Conservation (phyloP, 345 rosid genomes). For the Cardamine occulta region DNA sequence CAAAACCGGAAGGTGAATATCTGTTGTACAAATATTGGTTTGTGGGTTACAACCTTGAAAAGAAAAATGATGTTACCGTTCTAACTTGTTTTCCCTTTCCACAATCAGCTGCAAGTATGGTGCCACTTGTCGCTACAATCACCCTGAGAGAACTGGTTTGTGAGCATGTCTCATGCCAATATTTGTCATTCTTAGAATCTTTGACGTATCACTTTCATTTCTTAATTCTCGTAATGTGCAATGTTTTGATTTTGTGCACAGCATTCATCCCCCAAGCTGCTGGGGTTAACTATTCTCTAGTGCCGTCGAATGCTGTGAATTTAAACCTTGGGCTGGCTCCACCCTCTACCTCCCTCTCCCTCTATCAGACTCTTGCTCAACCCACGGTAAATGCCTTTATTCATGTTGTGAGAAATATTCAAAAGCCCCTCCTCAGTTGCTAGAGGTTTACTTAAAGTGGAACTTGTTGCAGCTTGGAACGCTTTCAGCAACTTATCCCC, state of each 20-base stretch:
- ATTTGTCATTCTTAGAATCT: background rate
- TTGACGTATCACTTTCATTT: background rate
- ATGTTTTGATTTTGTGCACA: conserved; percentile 50
- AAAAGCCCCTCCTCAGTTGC: conserved; percentile 2
- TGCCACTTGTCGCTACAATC: conserved; percentile 89
- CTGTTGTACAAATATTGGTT: conserved; percentile 4
- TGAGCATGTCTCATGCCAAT: conserved; percentile 38
- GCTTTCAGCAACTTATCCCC: conserved; percentile 66
- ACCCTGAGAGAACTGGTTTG: conserved; percentile 85
- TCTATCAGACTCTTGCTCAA: conserved; percentile 58
- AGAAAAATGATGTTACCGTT: conserved; percentile 1
- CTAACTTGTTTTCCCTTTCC: conserved; percentile 33
- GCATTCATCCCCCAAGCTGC: conserved; percentile 70
- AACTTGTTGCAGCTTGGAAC: conserved; percentile 61
- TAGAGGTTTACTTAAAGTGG: background rate
- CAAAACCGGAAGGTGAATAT: conserved; percentile 88
- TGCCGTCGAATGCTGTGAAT: conserved; percentile 53
- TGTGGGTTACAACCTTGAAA: conserved; percentile 10
- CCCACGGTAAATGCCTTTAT: conserved; percentile 38
- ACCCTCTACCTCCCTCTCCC: conserved; percentile 69
- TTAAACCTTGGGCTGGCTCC: conserved; percentile 55
- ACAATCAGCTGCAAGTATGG: conserved; percentile 89
- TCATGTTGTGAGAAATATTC: conserved; percentile 21
- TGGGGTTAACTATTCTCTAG: conserved; percentile 55
- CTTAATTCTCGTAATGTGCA: background rate